These are phyloP conservation scores for Paraphoma sp. DNA, from an alignment of 2,329 filamentous ascomycete genomes.

Conservation along the genomic window DNA sequence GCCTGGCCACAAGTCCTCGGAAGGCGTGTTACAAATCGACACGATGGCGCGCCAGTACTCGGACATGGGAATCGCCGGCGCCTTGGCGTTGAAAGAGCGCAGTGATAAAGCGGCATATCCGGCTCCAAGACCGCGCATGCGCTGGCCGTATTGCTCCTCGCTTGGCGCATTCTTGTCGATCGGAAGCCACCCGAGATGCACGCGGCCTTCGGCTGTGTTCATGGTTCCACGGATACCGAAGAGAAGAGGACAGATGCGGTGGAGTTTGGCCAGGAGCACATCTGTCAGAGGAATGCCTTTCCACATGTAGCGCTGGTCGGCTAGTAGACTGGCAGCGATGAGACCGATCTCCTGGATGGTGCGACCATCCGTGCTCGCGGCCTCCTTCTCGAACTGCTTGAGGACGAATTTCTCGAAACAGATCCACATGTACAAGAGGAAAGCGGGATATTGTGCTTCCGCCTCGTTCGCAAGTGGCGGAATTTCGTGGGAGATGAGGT, in stretches of 20 bases:
- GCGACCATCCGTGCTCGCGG: conserved; percentile 44
- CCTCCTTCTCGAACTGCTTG: conserved; percentile 60
- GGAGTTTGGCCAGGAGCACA: conserved; percentile 86
- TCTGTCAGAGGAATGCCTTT: conserved; percentile 74
- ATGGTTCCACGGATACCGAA: conserved; percentile 84
- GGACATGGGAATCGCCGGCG: conserved; percentile 73
- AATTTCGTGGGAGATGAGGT: conserved; percentile 41
- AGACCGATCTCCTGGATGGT: conserved; percentile 80
- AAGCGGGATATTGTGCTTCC: conserved; percentile 52
- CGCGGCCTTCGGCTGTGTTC: conserved; percentile 59
- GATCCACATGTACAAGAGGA: conserved; percentile 73
- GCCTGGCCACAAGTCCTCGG: conserved; percentile 55
- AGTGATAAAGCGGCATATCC: conserved; percentile 85
- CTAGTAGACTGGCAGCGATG: conserved; percentile 76
- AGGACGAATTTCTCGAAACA: conserved; percentile 77
- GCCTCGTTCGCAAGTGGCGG: conserved; percentile 34
- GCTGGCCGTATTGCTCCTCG: conserved; percentile 74
- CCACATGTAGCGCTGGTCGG: conserved; percentile 70
- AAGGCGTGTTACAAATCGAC: conserved; percentile 76
- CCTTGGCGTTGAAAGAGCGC: conserved; percentile 70
- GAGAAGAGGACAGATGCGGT: conserved; percentile 79
- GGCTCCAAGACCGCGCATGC: conserved; percentile 82
- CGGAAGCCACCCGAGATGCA: conserved; percentile 40
- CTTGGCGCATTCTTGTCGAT: conserved; percentile 49
- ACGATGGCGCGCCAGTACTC: conserved; percentile 85